Evolutionary conservation across 1,139 yeast species (phyloP).

Genomic region (Geotrichum klebahnii): DNA sequence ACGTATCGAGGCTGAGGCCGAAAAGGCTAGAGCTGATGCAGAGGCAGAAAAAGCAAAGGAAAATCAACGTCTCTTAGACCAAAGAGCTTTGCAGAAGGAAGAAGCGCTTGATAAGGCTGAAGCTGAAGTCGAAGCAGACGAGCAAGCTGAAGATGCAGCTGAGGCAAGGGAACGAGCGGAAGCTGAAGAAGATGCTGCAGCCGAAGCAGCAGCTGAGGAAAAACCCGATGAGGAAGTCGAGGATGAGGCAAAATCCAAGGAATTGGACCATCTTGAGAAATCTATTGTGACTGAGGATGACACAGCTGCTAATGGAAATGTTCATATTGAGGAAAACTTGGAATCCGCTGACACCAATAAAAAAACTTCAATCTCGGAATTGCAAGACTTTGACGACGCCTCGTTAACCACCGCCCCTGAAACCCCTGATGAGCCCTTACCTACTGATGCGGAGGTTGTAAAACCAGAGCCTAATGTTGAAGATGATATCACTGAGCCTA

Average conservation of each 20-base stretch:
- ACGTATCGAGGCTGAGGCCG: slow-evolving; percentile 22
- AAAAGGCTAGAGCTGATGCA: slow-evolving; percentile 22
- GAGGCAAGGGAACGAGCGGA: slow-evolving; percentile 6
- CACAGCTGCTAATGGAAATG: background rate
- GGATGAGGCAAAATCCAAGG: slow-evolving; percentile 23
- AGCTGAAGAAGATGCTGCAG: slow-evolving; percentile 9
- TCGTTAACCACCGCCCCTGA: background rate
- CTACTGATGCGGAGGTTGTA: too few species aligned
- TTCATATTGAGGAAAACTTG: too few species aligned
- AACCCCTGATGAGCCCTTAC: background rate
- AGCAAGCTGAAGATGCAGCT: slow-evolving; percentile 8
- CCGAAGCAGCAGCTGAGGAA: background rate
- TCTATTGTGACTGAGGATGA: background rate
- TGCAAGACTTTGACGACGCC: background rate
- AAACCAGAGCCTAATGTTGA: slow-evolving; percentile 1
- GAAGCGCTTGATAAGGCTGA: slow-evolving; percentile 11
- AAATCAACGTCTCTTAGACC: slow-evolving; percentile 11
- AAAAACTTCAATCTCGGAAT: background rate
- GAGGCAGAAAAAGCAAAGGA: slow-evolving; percentile 21
- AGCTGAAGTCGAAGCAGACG: slow-evolving; percentile 17
- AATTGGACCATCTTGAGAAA: slow-evolving; percentile 28
- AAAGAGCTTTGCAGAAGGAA: slow-evolving; percentile 11
- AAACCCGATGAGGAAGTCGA: slow-evolving; percentile 28
- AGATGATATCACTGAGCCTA: slow-evolving; percentile 12
- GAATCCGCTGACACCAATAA: too few species aligned